phyloP scores from a whole-genome alignment of 2,329 filamentous ascomycete genomes.

The Cryphonectria parasitica region DNA sequence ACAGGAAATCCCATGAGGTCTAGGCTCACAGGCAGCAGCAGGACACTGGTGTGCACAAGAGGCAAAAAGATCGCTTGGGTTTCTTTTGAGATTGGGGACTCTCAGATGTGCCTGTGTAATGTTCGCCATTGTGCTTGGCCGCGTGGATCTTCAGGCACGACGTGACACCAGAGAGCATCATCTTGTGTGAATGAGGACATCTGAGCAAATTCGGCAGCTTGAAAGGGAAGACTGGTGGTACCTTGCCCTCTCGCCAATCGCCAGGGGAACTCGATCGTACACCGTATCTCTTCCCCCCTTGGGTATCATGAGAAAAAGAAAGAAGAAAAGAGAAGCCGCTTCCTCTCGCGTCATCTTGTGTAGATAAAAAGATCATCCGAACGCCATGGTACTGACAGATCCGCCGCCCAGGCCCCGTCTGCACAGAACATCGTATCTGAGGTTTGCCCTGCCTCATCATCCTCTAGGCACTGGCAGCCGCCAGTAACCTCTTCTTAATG shows the following conservation, averaged over 20 bases:
- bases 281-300: neutral
- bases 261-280: neutral
- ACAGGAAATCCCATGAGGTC: neutral
- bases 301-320: neutral
- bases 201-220: neutral
- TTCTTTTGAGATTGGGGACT: too few relatives aligned
- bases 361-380: neutral
- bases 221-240: too few relatives aligned
- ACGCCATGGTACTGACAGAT: neutral
- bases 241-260: neutral
- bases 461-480: slow-evolving; percentile 33
- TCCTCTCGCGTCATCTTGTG: neutral
- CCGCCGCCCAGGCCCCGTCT: neutral
- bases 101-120: too few relatives aligned
- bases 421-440: neutral
- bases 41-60: too few relatives aligned
- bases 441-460: neutral
- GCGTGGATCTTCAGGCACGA: neutral
- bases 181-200: neutral
- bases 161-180: neutral
- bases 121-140: too few relatives aligned
- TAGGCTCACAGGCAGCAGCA: too few relatives aligned
- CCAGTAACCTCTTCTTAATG: slow-evolving; percentile 47
- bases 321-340: neutral
- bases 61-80: too few relatives aligned